Conservation (phyloP, 331 rosid species). For the Pyrus hybrid region DNA sequence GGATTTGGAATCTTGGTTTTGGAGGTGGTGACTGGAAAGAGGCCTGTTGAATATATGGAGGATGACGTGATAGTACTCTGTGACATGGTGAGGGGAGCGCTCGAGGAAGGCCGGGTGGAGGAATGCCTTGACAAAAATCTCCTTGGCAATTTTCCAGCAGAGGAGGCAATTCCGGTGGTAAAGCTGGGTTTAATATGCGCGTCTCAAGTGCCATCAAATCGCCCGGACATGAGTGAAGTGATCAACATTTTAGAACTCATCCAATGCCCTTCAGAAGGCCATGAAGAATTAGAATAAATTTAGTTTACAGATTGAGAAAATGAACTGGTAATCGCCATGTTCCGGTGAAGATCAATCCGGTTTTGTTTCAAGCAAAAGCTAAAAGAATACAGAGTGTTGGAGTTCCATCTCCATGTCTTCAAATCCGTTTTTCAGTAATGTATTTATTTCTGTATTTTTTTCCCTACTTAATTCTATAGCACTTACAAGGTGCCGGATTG, state of each 20-base stretch:
- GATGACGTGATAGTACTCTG: constrained; percentile 90
- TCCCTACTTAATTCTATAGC: constrained; percentile 20
- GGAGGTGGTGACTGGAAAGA: constrained; percentile 82
- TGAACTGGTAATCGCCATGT: constrained; percentile 18
- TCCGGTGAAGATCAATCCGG: constrained; percentile 78
- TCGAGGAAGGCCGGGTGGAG: constrained; percentile 79
- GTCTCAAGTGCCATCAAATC: constrained; percentile 92
- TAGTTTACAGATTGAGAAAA: constrained; percentile 22
- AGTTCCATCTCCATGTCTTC: constrained; percentile 25
- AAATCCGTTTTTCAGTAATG: neutral
- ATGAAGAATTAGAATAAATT: constrained; percentile 56
- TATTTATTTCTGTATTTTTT: neutral
- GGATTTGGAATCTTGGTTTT: constrained; percentile 76
- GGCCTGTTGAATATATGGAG: constrained; percentile 93
- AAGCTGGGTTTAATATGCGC: constrained; percentile 89
- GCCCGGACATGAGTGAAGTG: constrained; percentile 95
- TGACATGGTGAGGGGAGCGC: constrained; percentile 86
- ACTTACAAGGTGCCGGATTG: constrained; percentile 43
- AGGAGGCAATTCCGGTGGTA: constrained; percentile 87
- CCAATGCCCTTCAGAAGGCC: constrained; percentile 89
- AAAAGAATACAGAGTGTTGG: constrained; percentile 11
- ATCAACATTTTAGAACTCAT: constrained; percentile 83
- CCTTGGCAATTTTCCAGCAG: constrained; percentile 55
- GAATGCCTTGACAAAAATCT: constrained; percentile 67
- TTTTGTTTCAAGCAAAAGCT: constrained; percentile 21